A percentile compares a stretch with the other conserved stretches of the same genome.
Evolutionary conservation across 23 red algal genomes (phyloP).

Genomic region (Cyanidium caldarium): DNA sequence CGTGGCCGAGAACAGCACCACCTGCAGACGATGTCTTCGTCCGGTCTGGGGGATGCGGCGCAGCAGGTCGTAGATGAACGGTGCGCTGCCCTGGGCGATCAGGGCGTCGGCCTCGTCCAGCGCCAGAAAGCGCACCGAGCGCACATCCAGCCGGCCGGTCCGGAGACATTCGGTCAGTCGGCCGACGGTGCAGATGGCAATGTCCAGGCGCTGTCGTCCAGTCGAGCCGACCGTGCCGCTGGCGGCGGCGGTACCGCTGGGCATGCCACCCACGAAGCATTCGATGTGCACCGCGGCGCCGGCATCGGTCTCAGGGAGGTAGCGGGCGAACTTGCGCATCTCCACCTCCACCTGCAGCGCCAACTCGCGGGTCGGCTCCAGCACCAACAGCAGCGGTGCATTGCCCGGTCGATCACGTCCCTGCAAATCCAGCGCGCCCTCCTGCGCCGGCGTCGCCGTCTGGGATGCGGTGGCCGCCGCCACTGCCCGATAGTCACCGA

Average conservation of each 20-base stretch:
- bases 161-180: constrained; percentile 8
- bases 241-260: constrained; percentile 4
- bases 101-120: constrained; percentile 28
- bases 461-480: constrained; percentile 12
- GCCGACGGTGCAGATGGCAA: constrained; percentile 8
- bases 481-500: constrained; percentile 23
- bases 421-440: not conserved
- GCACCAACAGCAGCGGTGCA: constrained; percentile 37
- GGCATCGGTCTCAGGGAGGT: constrained; percentile 9
- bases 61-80: constrained; percentile 19
- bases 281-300: not conserved
- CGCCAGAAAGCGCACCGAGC: constrained; percentile 12
- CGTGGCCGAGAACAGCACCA: constrained; percentile 42
- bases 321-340: constrained; percentile 29
- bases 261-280: constrained; percentile 37
- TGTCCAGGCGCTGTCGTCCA: constrained; percentile 6
- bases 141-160: not conserved
- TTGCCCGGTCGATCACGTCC: constrained; percentile 16
- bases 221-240: constrained; percentile 2
- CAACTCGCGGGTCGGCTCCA: constrained; percentile 70
- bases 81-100: constrained; percentile 22
- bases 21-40: constrained; percentile 42
- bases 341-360: constrained; percentile 64
- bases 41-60: constrained; percentile 23
- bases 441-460: not conserved